phyloP scores from a whole-genome alignment of 495 filamentous ascomycete genomes.

The Lasiosphaeria miniovina region DNA sequence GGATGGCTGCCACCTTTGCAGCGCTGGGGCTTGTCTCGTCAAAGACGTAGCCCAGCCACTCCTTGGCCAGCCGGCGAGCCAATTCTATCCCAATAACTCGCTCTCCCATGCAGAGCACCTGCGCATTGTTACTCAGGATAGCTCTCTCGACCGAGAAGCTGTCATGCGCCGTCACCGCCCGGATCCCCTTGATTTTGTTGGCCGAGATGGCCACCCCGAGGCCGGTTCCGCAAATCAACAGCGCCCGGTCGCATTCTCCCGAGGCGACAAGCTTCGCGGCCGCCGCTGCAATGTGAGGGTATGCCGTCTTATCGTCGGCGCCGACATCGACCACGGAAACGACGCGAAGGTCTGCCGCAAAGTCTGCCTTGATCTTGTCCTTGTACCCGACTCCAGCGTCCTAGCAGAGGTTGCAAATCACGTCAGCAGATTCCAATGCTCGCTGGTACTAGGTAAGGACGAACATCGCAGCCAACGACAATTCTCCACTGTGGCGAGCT shows the following conservation, averaged over 20 bases:
- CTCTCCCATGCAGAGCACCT: constrained; percentile 87
- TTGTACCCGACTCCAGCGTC: constrained; percentile 79
- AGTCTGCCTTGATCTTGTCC: constrained; percentile 69
- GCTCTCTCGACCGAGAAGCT: constrained; percentile 79
- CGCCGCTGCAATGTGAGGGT: constrained; percentile 74
- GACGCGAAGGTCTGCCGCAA: constrained; percentile 65
- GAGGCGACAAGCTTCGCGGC: constrained; percentile 63
- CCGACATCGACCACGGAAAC: constrained; percentile 66
- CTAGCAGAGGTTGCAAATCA: constrained; percentile 30
- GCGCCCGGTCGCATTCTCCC: constrained; percentile 71
- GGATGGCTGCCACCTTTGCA: constrained; percentile 72
- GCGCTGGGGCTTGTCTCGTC: constrained; percentile 70
- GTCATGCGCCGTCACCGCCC: constrained; percentile 85
- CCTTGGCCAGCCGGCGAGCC: constrained; percentile 69
- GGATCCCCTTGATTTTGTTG: constrained; percentile 82
- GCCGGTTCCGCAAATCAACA: constrained; percentile 85
- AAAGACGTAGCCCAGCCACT: constrained; percentile 82
- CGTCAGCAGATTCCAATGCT: constrained; percentile 13
- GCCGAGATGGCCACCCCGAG: constrained; percentile 82
- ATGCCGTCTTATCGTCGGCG: constrained; percentile 72
- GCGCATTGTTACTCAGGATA: constrained; percentile 79
- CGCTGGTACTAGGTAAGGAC: constrained; percentile 23
- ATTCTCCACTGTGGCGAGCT: constrained; percentile 45
- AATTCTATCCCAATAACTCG: constrained; percentile 78
- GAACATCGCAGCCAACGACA: constrained; percentile 46